Evolutionary conservation across 371 early-diverging fungal species (phyloP).

Genomic region (Syncephalastrum sp.): DNA sequence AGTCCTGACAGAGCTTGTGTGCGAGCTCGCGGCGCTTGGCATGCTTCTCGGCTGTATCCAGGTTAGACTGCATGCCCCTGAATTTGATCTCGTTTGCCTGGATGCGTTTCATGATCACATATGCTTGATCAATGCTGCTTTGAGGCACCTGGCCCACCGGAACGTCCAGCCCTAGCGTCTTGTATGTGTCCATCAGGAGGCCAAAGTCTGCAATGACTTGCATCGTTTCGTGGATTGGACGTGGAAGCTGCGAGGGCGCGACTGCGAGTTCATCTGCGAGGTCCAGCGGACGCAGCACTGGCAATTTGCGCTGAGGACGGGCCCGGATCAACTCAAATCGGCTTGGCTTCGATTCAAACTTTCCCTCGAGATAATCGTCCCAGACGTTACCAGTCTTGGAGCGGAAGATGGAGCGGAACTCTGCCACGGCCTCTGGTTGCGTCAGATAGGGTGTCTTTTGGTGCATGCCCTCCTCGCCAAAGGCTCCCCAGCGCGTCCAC

Average conservation of each 20-base stretch:
- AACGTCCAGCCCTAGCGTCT: slow-evolving; percentile 37
- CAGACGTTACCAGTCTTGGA: slow-evolving; percentile 58
- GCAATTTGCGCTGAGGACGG: slow-evolving; percentile 18
- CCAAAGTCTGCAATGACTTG: slow-evolving; percentile 47
- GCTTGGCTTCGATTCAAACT: slow-evolving; percentile 44
- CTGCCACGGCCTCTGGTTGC: slow-evolving; percentile 48
- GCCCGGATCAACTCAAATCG: slow-evolving; percentile 42
- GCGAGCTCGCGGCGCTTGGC: slow-evolving; percentile 16
- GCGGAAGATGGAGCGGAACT: slow-evolving; percentile 61
- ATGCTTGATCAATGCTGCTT: slow-evolving; percentile 34
- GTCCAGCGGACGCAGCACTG: slow-evolving; percentile 25
- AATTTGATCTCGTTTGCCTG: slow-evolving; percentile 1
- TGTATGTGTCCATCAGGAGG: slow-evolving; percentile 32
- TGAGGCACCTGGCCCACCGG: slow-evolving; percentile 52
- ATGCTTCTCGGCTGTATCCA: slow-evolving; percentile 6
- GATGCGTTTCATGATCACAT: slow-evolving; percentile 32
- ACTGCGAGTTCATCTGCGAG: slow-evolving; percentile 7
- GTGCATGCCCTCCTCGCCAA: slow-evolving; percentile 52
- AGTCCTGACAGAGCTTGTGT: slow-evolving; percentile 28
- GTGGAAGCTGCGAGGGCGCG: slow-evolving; percentile 16
- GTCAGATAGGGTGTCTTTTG: slow-evolving; percentile 58
- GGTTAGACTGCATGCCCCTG: neutral
- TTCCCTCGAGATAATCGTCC: slow-evolving; percentile 25
- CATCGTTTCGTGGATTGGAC: slow-evolving; percentile 32
- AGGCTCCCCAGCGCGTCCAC: slow-evolving; percentile 60